Conservation (phyloP, 352 stramenopile species). For the Phytophthora multivora region DNA sequence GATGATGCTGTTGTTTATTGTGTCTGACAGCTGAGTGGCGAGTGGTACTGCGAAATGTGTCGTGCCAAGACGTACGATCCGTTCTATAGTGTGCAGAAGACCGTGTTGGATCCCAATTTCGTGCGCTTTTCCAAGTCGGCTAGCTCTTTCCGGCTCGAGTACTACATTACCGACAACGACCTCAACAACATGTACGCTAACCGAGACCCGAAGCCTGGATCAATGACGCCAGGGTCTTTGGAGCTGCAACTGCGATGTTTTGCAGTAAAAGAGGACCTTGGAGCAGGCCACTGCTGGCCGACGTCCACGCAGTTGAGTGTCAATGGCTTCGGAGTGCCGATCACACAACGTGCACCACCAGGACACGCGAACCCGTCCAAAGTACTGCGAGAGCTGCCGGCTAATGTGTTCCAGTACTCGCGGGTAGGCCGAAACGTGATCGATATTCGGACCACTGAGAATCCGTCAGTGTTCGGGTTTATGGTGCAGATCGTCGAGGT, state of each 20-base stretch:
- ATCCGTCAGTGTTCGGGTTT: conserved; percentile 64
- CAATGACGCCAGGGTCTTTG: conserved; percentile 62
- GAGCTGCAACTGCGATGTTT: conserved; percentile 86
- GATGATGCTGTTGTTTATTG: conserved; percentile 3
- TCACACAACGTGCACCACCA: conserved; percentile 71
- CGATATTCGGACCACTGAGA: conserved; percentile 75
- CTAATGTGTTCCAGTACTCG: conserved; percentile 75
- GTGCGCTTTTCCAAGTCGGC: conserved; percentile 66
- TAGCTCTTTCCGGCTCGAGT: conserved; percentile 62
- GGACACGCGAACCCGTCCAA: conserved; percentile 83
- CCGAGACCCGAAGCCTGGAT: conserved; percentile 49
- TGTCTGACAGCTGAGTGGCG: conserved; percentile 36
- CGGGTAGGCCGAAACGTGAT: conserved; percentile 74
- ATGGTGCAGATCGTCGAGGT: conserved; percentile 80
- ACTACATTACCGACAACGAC: conserved; percentile 72
- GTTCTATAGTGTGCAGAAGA: conserved; percentile 69
- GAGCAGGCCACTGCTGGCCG: conserved; percentile 75
- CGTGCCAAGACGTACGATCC: conserved; percentile 73
- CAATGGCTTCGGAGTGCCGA: conserved; percentile 73
- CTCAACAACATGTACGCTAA: conserved; percentile 73
- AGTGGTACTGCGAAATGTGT: conserved; percentile 82
- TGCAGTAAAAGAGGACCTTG: conserved; percentile 70
- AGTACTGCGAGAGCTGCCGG: conserved; percentile 74
- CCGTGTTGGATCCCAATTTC: conserved; percentile 54
- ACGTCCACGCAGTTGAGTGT: conserved; percentile 65